A percentile compares a stretch with the other conserved stretches of the same genome.
phyloP scores from a whole-genome alignment of 1,139 yeast species.

The Taphrina pruni region DNA sequence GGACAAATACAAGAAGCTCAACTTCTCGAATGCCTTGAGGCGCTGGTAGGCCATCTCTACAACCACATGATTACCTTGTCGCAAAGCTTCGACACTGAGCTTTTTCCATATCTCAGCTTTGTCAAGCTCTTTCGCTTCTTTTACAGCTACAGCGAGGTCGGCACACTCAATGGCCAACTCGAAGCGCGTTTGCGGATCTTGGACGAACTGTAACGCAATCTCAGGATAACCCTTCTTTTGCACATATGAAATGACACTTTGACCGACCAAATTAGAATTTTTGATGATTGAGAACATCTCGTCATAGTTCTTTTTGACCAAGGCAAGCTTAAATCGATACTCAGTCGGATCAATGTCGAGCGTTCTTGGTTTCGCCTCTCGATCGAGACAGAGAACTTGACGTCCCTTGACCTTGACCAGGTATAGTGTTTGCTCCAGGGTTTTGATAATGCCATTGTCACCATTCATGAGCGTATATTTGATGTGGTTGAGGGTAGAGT shows the following conservation, averaged over 20 bases:
- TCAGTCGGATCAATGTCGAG: conserved; percentile 92
- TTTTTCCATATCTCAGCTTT: conserved; percentile 76
- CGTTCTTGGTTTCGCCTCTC: conserved; percentile 83
- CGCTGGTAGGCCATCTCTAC: conserved; percentile 91
- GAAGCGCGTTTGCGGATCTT: conserved; percentile 94
- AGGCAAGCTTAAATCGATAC: conserved; percentile 91
- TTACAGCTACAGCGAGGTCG: conserved; percentile 82
- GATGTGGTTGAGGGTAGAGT: conserved; percentile 93
- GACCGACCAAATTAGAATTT: conserved; percentile 91
- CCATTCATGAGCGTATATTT: conserved; percentile 93
- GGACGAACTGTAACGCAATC: conserved; percentile 90
- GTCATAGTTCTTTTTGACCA: conserved; percentile 84
- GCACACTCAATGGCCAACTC: conserved; percentile 95
- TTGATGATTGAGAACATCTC: conserved; percentile 91
- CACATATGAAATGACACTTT: conserved; percentile 91
- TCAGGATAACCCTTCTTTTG: conserved; percentile 97
- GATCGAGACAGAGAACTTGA: conserved; percentile 77
- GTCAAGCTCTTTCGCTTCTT: conserved; percentile 81
- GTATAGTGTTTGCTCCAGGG: conserved; percentile 89
- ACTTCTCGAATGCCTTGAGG: conserved; percentile 81
- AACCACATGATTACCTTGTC: conserved; percentile 84
- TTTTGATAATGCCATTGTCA: conserved; percentile 90
- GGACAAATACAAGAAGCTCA: conserved; percentile 82
- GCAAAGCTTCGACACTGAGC: conserved; percentile 82
- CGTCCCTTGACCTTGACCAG: conserved; percentile 73